Percentiles rank a stretch among this genome's conserved stretches.
phyloP scores from a whole-genome alignment of 176 grass and related monocot species.

The Aegilops tauschii region DNA sequence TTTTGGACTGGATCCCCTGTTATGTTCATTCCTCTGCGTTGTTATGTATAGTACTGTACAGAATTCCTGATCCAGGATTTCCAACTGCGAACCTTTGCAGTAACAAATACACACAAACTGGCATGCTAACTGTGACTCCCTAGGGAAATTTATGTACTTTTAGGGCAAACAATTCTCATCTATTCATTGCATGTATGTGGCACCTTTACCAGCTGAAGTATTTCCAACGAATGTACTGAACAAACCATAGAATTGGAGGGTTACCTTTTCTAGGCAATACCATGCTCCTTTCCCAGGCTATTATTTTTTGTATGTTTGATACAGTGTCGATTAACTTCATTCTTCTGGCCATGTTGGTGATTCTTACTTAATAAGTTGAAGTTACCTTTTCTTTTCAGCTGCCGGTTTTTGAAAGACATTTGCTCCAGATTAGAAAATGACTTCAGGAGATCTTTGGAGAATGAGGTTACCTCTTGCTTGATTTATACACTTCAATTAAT shows the following conservation, averaged over 20 bases:
- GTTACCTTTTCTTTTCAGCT: constrained; percentile 48
- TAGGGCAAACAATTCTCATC: background rate
- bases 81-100: background rate
- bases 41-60: background rate
- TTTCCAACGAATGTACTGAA: background rate
- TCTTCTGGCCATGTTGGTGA: background rate
- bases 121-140: background rate
- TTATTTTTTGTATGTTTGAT: constrained; percentile 1
- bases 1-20: background rate
- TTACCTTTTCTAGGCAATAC: constrained; percentile 4
- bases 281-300: background rate
- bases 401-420: constrained; percentile 72
- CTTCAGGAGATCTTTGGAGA: constrained; percentile 64
- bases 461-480: constrained; percentile 46
- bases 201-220: background rate
- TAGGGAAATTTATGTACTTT: background rate
- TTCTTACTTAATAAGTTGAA: constrained; percentile 6
- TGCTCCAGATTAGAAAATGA: constrained; percentile 70
- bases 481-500: constrained; percentile 14
- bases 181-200: background rate
- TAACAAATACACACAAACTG: background rate
- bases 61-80: background rate
- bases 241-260: background rate
- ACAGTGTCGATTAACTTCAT: background rate
- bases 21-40: background rate